Percentiles rank a stretch among this genome's conserved stretches.
Evolutionary conservation across 2,329 filamentous ascomycete species (phyloP).

Genomic region (Hyphodiscus sp.): DNA sequence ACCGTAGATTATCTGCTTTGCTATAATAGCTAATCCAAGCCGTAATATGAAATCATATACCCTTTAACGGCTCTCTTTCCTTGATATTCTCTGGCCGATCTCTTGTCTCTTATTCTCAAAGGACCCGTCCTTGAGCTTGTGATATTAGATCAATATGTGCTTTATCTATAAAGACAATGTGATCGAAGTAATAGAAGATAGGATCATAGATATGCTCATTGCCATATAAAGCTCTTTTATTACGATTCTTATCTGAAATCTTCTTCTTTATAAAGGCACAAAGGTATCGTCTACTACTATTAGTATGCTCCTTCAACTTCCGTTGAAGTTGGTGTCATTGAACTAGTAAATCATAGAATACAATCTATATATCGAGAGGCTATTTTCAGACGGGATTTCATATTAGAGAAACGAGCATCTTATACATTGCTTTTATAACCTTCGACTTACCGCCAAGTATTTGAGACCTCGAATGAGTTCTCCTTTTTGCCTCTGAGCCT

Average conservation of each 20-base stretch:
- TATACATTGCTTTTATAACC: not conserved
- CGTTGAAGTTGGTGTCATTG: not conserved
- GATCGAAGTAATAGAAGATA: not conserved
- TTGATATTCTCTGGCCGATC: too few species aligned
- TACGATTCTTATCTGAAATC: not conserved
- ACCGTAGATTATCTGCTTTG: slow-evolving; percentile 1
- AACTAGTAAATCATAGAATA: not conserved
- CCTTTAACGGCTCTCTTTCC: too few species aligned
- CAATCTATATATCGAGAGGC: not conserved
- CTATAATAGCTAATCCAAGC: slow-evolving; percentile 1
- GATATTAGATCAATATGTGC: slow-evolving; percentile 1
- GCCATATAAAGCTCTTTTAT: not conserved
- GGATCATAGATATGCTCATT: not conserved
- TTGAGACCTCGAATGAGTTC: not conserved
- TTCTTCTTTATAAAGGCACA: too few species aligned
- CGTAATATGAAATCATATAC: not conserved
- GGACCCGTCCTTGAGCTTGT: too few species aligned
- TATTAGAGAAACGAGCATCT: not conserved
- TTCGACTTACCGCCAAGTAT: not conserved
- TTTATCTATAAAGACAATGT: slow-evolving; percentile 5
- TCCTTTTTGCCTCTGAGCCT: too few species aligned
- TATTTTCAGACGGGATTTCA: not conserved
- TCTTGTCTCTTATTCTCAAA: too few species aligned
- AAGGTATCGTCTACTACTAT: not conserved
- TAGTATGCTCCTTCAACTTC: too few species aligned